These are phyloP conservation scores for Rubus parviflorus DNA, from an alignment of 306 rosid species.

Conservation along the genomic window DNA sequence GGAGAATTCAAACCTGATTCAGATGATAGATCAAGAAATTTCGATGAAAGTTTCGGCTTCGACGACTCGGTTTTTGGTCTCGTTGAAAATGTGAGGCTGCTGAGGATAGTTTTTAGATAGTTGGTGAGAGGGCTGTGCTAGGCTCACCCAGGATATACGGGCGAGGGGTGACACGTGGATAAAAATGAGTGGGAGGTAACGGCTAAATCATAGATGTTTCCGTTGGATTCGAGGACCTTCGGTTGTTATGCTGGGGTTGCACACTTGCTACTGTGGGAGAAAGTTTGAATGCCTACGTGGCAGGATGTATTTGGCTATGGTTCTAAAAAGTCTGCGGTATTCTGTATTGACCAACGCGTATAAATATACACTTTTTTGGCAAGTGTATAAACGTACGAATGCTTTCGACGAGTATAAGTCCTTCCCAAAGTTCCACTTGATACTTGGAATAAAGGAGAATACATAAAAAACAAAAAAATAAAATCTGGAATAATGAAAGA, in stretches of 20 bases:
- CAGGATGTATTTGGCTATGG: background rate
- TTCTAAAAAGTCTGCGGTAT: background rate
- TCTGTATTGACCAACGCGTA: background rate
- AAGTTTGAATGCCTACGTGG: background rate
- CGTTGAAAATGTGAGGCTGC: conserved; percentile 34
- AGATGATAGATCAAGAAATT: conserved; percentile 4
- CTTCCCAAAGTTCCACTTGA: too few relatives aligned
- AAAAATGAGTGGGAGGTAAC: background rate
- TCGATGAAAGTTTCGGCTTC: conserved; percentile 7
- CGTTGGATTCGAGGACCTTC: background rate
- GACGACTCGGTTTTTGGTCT: background rate
- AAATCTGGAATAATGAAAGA: too few relatives aligned
- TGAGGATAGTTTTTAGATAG: background rate
- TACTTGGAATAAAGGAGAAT: too few relatives aligned
- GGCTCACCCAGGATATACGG: background rate
- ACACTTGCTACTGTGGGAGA: background rate
- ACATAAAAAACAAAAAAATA: too few relatives aligned
- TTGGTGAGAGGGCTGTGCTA: conserved; percentile 10
- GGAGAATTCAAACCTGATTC: background rate
- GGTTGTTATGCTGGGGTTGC: background rate
- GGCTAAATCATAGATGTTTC: background rate
- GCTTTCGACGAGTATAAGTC: too few relatives aligned
- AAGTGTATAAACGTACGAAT: background rate
- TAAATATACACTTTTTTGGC: background rate
- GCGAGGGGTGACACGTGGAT: conserved; percentile 19